Base-by-base conservation (phyloP, 768 basidiomycete species). In the Xerocomus brunneocitrinus region DNA sequence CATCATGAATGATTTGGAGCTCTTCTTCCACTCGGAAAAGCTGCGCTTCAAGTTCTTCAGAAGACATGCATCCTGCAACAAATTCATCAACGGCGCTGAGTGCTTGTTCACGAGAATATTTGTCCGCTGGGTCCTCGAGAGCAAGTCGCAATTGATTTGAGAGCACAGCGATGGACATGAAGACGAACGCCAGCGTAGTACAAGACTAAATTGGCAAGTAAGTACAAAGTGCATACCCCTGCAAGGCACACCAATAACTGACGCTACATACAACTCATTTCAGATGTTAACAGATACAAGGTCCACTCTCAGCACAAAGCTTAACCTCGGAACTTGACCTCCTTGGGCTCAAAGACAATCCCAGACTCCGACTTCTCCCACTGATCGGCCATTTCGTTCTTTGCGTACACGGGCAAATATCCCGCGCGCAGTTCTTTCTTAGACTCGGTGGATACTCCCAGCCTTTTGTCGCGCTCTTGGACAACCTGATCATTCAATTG, bases 11-110 rank as follows among this genome's bases (percentile, higher is more conserved):
- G 41, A 69, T 68, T 54, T 85, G 84, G 12, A 91, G 76, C 56
- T 89, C 82, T 57, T 85, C 80, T 63, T 90, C 85, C 44, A 87
- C 70, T 42, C 79, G 74, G 55, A 67, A 66, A 22, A 83, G 66
- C 13, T 76, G 68, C 27, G 61, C 61, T 36, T 78, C 74, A 2
- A 74, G 62, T 39, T 83, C 76, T 27, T 75, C 69, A 22, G 79
- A 76, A 10, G 75, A 71, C n/a, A 72, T 66, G 60, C 74, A 79
- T 56, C 78, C 76, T 19, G 69, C 58, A 3, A 83, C 80, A 59
- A 84, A 83, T 12, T 78, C 76, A 60, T 88, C 84, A 19, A 83
- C 72, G 10, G 73, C 60, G 5, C 57, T 62, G 19, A 84, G 72
- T 10, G 83, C 67, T 46, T 82, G 80, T 32, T 74, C 65, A 14